Evolutionary conservation across 75 land plant genomes (phyloP), one percentile per base, ranked within the genome.

Genomic region (Larix kaempferi): DNA sequence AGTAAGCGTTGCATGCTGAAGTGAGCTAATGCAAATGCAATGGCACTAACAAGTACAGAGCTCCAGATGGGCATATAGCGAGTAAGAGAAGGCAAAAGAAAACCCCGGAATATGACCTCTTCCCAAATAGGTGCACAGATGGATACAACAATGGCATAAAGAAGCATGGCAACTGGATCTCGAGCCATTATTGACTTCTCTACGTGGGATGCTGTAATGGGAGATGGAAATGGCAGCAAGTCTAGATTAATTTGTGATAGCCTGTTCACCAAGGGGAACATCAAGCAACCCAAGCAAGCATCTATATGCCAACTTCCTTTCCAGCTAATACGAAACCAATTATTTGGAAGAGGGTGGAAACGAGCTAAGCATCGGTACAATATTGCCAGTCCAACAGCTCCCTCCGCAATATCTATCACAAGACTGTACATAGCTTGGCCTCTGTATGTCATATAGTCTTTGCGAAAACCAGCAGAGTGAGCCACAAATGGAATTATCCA

Each of bases 121-220:
- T 96, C 99, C 99, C 99, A 96, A 1, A 94, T 77, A 7, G 99
- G 98, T 11, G 95, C 98, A 78, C 99, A 96, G 4, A 96, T 90
- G 19, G 93, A 84, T 26, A 96, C 95, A 16, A 96, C 95, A 1
- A 87, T 64, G 10, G 89, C 95, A 81, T 94, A 96, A 10, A 94
- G 62, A 37, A 89, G 90, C 82, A 93, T 92, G 0, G 99, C 99
- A 41, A 96, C 84, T 15, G 98, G 98, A 77, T 96, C 99, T 33
- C 91, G 86, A 7, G 99, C 93, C 81, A 92, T 56, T 15, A 96
- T 94, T 27, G 99, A 96, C 73, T 94, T 95, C 84, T 96, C 99
- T 44, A 95, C 94, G 29, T 90, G 82, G 7, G 99, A 89, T 52
- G 89, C 63, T n/a, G 81, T 84, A 4, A 94, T 81, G 2, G 91